Evolutionary conservation across 495 filamentous ascomycete genomes (phyloP), one percentile per base, ranked within the genome.

Genomic region (Talaromyces proteolyticus): DNA sequence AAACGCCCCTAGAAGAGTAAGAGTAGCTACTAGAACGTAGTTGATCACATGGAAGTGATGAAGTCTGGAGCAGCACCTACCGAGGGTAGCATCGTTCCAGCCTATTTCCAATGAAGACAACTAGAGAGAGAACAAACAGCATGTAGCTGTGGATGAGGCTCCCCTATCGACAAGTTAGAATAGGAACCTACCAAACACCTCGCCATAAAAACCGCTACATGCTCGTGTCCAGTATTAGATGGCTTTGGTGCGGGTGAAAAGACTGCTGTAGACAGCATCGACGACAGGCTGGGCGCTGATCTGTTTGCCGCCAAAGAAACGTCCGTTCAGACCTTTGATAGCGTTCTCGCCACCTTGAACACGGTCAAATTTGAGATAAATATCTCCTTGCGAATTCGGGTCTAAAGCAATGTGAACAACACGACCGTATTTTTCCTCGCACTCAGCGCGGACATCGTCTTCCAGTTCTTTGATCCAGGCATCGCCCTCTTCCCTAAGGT

Each of bases 391-490:
- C 47, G 87, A 89, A 67, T 93, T 95, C 54, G 88, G 80, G 79
- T 96, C 92, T 75, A 96, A 74, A 62, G 89, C 78, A 72, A 96
- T 95, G 82, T 99, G 94, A 73, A 96, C 90, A 63, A 99, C 91
- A 63, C 91, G 87, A 63, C 94, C 94, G 77, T 96, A 99, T 76
- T 93, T 95, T 54, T 84, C 77, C 70, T 94, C 89, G 65, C 93
- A 96, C 76, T 99, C 94, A 58, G 77, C 75, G 67, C 87, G 84
- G 59, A 99, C 88, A 59, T 99, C 94, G 62, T 92, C 88, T 74
- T 96, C 91, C 53, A 97, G 68, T 57, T 95, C 90, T 65, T 95
- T 95, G 60, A 88, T 77, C 93, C 94, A 99, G 51, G 67, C 70
- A 47, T 92, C 87, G 58, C 89, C 89, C 65, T 86, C 81, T 76